A percentile compares a stretch with the other conserved stretches of the same genome.
Evolutionary conservation across 108 stramenopile genomes (phyloP).

Genomic region (Fistulifera pelliculosa): DNA sequence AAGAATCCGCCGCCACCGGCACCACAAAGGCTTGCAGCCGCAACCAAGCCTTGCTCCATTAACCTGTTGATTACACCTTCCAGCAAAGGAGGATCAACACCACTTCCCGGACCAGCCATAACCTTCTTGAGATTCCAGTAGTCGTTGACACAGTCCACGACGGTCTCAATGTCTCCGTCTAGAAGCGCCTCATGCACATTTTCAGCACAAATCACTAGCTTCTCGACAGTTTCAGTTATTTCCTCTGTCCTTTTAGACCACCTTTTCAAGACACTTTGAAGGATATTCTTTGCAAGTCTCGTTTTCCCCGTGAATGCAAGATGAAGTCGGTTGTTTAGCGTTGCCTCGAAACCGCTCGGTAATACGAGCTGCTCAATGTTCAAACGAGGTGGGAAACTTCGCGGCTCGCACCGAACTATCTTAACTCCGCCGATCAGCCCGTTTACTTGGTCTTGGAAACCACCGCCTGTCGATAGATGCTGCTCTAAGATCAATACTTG

Average conservation of each 20-base stretch:
- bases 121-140: constrained; percentile 72
- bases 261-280: constrained; percentile 60
- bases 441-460: constrained; percentile 86
- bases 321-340: constrained; percentile 41
- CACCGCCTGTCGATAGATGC: constrained; percentile 73
- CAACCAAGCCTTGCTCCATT: constrained; percentile 17
- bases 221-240: constrained; percentile 46
- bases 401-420: constrained; percentile 27
- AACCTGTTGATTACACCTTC: constrained; percentile 29
- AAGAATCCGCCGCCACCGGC: constrained; percentile 84
- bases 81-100: constrained; percentile 46
- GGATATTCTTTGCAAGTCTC: constrained; percentile 74
- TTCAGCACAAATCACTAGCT: constrained; percentile 46
- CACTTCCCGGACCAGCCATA: constrained; percentile 74
- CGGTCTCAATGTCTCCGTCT: constrained; percentile 32
- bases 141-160: constrained; percentile 43
- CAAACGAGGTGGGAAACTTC: constrained; percentile 33
- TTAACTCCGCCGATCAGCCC: constrained; percentile 61
- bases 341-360: constrained; percentile 4
- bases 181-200: constrained; percentile 34
- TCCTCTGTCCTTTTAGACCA: constrained; percentile 57
- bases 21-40: constrained; percentile 58
- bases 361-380: constrained; percentile 26
- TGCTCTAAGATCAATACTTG: constrained; percentile 67
- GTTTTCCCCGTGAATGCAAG: constrained; percentile 66